Base-by-base conservation (phyloP, 192 early-diverging fungal genomes). In the Dispira parvispora region DNA sequence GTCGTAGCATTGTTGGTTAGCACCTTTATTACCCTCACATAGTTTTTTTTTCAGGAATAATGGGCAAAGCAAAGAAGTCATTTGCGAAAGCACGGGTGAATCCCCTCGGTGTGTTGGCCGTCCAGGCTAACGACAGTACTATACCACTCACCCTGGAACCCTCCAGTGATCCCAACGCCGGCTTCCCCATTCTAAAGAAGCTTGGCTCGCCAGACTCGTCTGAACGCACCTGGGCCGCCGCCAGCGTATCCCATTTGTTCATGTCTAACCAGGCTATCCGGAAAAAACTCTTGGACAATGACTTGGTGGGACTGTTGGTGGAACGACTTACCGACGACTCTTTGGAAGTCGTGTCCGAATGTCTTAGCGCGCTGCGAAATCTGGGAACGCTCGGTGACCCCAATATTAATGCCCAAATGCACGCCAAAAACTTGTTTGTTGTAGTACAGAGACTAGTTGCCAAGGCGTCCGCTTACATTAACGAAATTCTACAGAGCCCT, bases 161-260 rank as follows among this genome's bases (percentile, higher is more conserved):
- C 10, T 67, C 57, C 21, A 67, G 71, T 3, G 18, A 10, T 11
- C 16, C 38, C 16, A 44, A 61, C 43, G 26, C 8, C 11, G 42
- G 38, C 38, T 45, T 61, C 16, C 58, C 58, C 38, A 14, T 61
- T 21, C 42, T 61, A 16, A 61, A 61, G 42, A 61, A 61, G n/a
- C 76, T 91, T 8, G 67, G 65, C 9, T 82, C 85, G 2, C 65
- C 72, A 43, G 80, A 87, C 61, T 68, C 80, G 28, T 82, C 80
- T 62, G 93, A 96, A 45, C 74, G 90, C 8, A 82, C 84, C 8
- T 96, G 91, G 91, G 89, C 93, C 1, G 88, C 88, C 16, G 86
- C 90, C 32, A 88, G 88, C 62, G 79, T 89, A 18, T 88, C 88
- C 45, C 86, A 92, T 71, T 72, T 96, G 42, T 72, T 89, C 67